Evolutionary conservation across 345 rosid genomes (phyloP).

Genomic region (Hibiscus trionum): DNA sequence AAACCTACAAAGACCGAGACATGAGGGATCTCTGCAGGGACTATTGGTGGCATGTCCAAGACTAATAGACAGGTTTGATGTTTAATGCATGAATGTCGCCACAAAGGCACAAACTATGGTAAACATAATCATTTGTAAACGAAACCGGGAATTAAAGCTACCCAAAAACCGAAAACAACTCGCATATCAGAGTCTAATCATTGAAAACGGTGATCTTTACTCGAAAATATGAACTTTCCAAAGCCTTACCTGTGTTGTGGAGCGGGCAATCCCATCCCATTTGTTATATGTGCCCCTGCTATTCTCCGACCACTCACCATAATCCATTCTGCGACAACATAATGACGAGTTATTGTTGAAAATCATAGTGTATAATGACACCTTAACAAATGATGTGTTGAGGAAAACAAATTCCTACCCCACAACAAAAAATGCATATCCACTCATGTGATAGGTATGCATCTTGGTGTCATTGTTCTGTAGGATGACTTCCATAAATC

Average conservation of each 20-base stretch:
- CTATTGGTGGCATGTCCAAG: neutral
- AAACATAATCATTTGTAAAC: neutral
- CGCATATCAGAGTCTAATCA: neutral
- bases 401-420: conserved; percentile 45
- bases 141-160: too few relatives aligned
- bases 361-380: neutral
- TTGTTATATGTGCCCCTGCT: conserved; percentile 98
- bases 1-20: conserved; percentile 43
- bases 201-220: neutral
- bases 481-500: conserved; percentile 90
- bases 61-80: neutral
- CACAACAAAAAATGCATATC: conserved; percentile 88
- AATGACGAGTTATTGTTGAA: conserved; percentile 3
- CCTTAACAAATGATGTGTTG: neutral
- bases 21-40: neutral
- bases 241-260: conserved; percentile 68
- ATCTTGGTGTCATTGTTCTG: conserved; percentile 96
- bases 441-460: conserved; percentile 88
- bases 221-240: neutral
- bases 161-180: too few relatives aligned
- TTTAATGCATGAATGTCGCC: neutral
- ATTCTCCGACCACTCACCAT: conserved; percentile 93
- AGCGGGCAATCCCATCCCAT: conserved; percentile 97
- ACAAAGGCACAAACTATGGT: neutral
- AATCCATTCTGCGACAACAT: conserved; percentile 69